phyloP scores from a whole-genome alignment of 2,329 filamentous ascomycete species.

The Pseudocercospora eumusae region DNA sequence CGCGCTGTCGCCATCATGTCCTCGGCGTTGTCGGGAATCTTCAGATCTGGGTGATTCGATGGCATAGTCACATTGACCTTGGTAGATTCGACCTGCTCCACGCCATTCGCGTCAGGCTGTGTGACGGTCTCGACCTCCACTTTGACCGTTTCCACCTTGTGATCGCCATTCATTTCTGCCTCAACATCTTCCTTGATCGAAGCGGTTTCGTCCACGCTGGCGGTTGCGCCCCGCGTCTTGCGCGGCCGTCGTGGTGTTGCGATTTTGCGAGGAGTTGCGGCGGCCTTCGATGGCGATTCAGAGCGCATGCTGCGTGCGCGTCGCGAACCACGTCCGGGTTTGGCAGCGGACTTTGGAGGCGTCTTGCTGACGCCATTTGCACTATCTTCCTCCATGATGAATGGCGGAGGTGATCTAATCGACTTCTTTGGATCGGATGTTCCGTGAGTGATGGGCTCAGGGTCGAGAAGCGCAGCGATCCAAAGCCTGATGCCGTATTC shows the following conservation, averaged over 20 bases:
- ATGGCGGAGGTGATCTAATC: conserved; percentile 80
- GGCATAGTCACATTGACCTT: conserved; percentile 77
- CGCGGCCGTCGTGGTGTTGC: conserved; percentile 58
- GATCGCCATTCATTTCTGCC: conserved; percentile 22
- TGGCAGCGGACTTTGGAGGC: conserved; percentile 30
- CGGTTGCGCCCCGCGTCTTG: conserved; percentile 41
- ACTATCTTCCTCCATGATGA: conserved; percentile 46
- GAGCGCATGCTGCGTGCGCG: conserved; percentile 60
- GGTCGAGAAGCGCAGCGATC: conserved; percentile 90
- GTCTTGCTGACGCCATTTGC: conserved; percentile 34
- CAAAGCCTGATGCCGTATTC: conserved; percentile 85
- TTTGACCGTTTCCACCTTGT: conserved; percentile 57
- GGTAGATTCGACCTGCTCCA: conserved; percentile 72
- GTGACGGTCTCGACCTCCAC: conserved; percentile 69
- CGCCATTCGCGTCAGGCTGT: conserved; percentile 52
- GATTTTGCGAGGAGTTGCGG: conserved; percentile 48
- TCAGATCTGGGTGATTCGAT: conserved; percentile 64
- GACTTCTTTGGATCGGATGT: conserved; percentile 63
- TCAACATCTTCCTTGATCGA: conserved; percentile 30
- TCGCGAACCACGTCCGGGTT: conserved; percentile 30
- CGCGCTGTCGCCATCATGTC: conserved; percentile 84
- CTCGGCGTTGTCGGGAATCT: conserved; percentile 69
- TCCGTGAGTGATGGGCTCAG: conserved; percentile 71
- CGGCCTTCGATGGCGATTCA: conserved; percentile 57
- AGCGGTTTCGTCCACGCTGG: conserved; percentile 36